These are phyloP conservation scores for Candida sakaeoensis DNA, from an alignment of 805 yeast species.

Conservation along the genomic window DNA sequence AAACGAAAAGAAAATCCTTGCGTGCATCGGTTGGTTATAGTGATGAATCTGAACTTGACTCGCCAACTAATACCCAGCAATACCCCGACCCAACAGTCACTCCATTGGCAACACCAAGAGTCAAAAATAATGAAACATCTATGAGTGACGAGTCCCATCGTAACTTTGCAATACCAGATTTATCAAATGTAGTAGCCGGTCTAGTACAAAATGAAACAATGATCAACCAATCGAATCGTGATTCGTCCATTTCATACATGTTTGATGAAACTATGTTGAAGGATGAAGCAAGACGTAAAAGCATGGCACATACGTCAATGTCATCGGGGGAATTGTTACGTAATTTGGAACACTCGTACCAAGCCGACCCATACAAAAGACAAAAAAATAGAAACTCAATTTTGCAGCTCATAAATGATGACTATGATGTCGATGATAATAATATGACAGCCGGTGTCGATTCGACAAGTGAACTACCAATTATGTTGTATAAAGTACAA, in stretches of 20 bases:
- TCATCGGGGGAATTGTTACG: slow-evolving; percentile 31
- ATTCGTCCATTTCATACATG: slow-evolving; percentile 2
- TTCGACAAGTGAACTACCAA: slow-evolving; percentile 23
- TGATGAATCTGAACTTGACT: slow-evolving; percentile 10
- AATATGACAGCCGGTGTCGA: slow-evolving; percentile 28
- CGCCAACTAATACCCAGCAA: slow-evolving; percentile 5
- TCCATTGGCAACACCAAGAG: slow-evolving; percentile 10
- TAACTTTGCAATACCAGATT: neutral
- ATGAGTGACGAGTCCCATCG: neutral
- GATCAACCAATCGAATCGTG: neutral
- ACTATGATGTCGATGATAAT: neutral
- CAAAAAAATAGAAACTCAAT: neutral
- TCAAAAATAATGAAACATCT: slow-evolving; percentile 1
- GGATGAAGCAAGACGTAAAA: slow-evolving; percentile 5
- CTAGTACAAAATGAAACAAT: slow-evolving; percentile 8
- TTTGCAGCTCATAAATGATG: neutral
- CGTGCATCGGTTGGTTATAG: slow-evolving; percentile 14
- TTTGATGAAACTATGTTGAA: slow-evolving; percentile 9
- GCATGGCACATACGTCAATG: slow-evolving; percentile 17
- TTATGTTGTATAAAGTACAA: slow-evolving; percentile 28
- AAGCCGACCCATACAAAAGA: neutral
- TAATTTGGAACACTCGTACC: slow-evolving; percentile 12
- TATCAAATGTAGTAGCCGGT: slow-evolving; percentile 7
- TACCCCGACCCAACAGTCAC: slow-evolving; percentile 20
- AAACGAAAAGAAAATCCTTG: slow-evolving; percentile 15